Evolutionary conservation across 192 early-diverging fungal species (phyloP).

Genomic region (Paraglomus brasilianum): DNA sequence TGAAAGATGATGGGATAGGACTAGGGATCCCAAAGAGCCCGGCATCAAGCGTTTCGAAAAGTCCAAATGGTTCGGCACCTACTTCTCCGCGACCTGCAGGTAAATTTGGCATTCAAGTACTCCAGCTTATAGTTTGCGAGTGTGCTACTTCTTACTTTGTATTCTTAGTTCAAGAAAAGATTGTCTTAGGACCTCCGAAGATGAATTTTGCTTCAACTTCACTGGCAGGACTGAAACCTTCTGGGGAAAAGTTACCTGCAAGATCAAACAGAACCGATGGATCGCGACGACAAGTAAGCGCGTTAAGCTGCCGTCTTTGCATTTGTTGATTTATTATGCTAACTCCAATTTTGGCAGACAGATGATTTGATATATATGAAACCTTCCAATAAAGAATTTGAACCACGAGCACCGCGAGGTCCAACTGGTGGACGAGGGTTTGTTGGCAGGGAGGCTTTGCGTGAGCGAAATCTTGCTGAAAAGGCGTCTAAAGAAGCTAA

Average conservation of each 20-base stretch:
- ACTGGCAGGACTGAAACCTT: slow-evolving; percentile 47
- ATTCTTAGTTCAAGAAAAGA: slow-evolving; percentile 39
- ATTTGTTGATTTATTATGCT: background rate
- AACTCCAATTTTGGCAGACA: background rate
- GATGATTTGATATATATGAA: slow-evolving; percentile 11
- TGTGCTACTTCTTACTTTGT: background rate
- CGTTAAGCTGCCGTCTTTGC: background rate
- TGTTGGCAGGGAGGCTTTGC: slow-evolving; percentile 25
- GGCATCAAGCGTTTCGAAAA: slow-evolving; percentile 13
- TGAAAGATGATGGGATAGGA: slow-evolving; percentile 27
- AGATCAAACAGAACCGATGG: slow-evolving; percentile 23
- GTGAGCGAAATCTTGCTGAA: slow-evolving; percentile 9
- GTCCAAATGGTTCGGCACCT: slow-evolving; percentile 1
- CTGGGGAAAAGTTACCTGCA: slow-evolving; percentile 34
- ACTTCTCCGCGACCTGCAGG: slow-evolving; percentile 21
- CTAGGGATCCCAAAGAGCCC: slow-evolving; percentile 28
- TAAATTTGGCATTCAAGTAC: background rate
- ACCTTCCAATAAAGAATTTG: slow-evolving; percentile 28
- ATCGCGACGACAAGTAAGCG: slow-evolving; percentile 33
- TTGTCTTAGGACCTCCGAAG: slow-evolving; percentile 56
- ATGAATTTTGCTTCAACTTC: slow-evolving; percentile 57
- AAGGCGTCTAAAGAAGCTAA: background rate
- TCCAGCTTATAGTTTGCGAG: background rate
- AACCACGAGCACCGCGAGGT: slow-evolving; percentile 36
- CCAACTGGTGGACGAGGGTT: slow-evolving; percentile 40